Conservation (phyloP, 805 yeast species). For the Spathaspora hagerdaliae region DNA sequence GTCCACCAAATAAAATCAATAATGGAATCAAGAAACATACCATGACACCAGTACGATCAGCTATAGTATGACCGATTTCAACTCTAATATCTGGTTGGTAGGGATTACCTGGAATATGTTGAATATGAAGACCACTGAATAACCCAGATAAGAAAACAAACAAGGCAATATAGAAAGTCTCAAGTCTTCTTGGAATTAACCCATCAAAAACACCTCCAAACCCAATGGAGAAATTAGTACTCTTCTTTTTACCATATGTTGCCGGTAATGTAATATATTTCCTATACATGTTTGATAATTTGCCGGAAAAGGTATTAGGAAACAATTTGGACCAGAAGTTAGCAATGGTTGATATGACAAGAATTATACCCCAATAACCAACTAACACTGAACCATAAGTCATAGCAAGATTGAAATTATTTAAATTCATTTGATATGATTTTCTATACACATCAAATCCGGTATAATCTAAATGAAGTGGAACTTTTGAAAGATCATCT, state of each 20-base stretch:
- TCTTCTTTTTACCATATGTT: slow-evolving; percentile 12
- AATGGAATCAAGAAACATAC: slow-evolving; percentile 54
- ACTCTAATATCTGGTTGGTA: slow-evolving; percentile 11
- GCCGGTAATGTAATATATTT: slow-evolving; percentile 27
- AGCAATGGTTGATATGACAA: slow-evolving; percentile 36
- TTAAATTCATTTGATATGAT: slow-evolving; percentile 12
- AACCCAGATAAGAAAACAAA: slow-evolving; percentile 34
- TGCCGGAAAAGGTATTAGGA: slow-evolving; percentile 35
- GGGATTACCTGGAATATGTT: slow-evolving; percentile 21
- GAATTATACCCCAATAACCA: slow-evolving; percentile 46
- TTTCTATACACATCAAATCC: slow-evolving; percentile 36
- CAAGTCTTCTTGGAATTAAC: slow-evolving; percentile 52
- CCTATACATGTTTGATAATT: slow-evolving; percentile 18
- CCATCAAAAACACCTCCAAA: slow-evolving; percentile 14
- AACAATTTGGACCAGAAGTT: slow-evolving; percentile 39
- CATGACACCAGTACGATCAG: slow-evolving; percentile 54
- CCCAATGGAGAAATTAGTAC: slow-evolving; percentile 8
- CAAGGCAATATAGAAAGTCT: slow-evolving; percentile 37
- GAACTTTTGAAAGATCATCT: slow-evolving; percentile 17
- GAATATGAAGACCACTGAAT: slow-evolving; percentile 22
- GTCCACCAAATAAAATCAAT: slow-evolving; percentile 60
- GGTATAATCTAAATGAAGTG: slow-evolving; percentile 28
- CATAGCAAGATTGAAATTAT: slow-evolving; percentile 37
- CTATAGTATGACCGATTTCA: slow-evolving; percentile 40
- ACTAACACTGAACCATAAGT: slow-evolving; percentile 38